Evolutionary conservation across 495 filamentous ascomycete species (phyloP).

Genomic region (Podospora tetraspora): DNA sequence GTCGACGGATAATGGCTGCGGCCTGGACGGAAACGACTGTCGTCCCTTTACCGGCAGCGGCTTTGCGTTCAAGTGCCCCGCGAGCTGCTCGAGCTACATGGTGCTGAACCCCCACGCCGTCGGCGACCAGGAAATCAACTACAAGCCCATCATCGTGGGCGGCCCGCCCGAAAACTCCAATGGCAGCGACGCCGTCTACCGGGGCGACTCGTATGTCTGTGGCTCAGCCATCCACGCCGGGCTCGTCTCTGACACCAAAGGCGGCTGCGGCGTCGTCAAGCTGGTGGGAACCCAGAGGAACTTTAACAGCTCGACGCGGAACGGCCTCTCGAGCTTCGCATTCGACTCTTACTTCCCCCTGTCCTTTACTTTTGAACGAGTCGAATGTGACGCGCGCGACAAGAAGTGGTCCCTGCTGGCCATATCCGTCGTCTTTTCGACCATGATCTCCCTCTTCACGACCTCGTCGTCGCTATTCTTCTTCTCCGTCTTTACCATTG

Average conservation of each 20-base stretch:
- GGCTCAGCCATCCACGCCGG: constrained; percentile 75
- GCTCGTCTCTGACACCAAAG: constrained; percentile 57
- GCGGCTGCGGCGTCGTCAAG: constrained; percentile 59
- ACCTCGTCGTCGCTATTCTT: constrained; percentile 65
- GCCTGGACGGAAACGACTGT: constrained; percentile 72
- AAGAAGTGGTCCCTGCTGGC: constrained; percentile 68
- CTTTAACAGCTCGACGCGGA: constrained; percentile 51
- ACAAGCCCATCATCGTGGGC: constrained; percentile 68
- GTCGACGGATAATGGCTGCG: constrained; percentile 66
- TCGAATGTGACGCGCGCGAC: constrained; percentile 56
- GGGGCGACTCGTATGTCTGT: constrained; percentile 80
- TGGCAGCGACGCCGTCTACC: constrained; percentile 52
- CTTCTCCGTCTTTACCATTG: constrained; percentile 62
- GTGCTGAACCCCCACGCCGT: constrained; percentile 70
- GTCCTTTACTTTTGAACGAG: constrained; percentile 60
- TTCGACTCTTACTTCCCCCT: constrained; percentile 78
- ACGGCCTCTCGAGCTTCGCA: constrained; percentile 61
- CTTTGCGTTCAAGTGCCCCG: constrained; percentile 74
- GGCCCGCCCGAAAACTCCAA: constrained; percentile 52
- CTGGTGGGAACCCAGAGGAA: constrained; percentile 62
- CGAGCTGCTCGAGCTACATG: constrained; percentile 61
- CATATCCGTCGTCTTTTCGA: constrained; percentile 64
- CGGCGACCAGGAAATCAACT: constrained; percentile 65
- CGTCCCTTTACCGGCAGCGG: constrained; percentile 69
- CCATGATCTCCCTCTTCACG: constrained; percentile 61